Percentiles rank a stretch among this genome's conserved stretches.
phyloP scores from a whole-genome alignment of 352 stramenopile genomes.

The Phytophthora aleatoria region DNA sequence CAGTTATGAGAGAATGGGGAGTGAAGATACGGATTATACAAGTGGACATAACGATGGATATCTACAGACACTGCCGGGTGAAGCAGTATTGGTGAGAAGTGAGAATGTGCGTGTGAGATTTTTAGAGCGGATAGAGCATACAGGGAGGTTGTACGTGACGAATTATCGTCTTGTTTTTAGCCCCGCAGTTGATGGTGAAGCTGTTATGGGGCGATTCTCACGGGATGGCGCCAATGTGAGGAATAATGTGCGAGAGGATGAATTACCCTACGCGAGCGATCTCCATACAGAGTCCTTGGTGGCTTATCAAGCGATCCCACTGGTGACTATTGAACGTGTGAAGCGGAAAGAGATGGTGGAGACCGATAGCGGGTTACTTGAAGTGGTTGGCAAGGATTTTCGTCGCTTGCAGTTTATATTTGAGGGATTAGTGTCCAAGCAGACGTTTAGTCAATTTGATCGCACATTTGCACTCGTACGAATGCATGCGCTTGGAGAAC shows the following conservation, averaged over 20 bases:
- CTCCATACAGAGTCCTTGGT: constrained; percentile 41
- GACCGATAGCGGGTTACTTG: constrained; percentile 70
- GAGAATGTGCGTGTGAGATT: constrained; percentile 67
- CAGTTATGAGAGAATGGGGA: constrained; percentile 26
- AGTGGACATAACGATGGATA: constrained; percentile 15
- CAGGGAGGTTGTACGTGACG: constrained; percentile 74
- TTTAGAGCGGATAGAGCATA: constrained; percentile 51
- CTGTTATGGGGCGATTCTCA: constrained; percentile 16
- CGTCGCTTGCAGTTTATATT: constrained; percentile 80
- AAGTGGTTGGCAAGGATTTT: constrained; percentile 84
- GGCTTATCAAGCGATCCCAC: constrained; percentile 73
- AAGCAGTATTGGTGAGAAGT: constrained; percentile 66
- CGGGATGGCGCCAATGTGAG: constrained; percentile 31
- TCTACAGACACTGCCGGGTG: constrained; percentile 67
- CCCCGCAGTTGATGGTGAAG: constrained; percentile 29
- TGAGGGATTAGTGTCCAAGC: constrained; percentile 71
- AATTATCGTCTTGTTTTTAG: constrained; percentile 86
- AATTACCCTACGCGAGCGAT: constrained; percentile 51
- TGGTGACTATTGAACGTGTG: constrained; percentile 72
- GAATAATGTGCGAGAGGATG: constrained; percentile 44
- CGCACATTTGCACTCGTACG: constrained; percentile 62
- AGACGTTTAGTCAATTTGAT: constrained; percentile 83
- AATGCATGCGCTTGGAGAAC: constrained; percentile 66
- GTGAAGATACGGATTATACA: constrained; percentile 38
- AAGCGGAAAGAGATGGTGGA: constrained; percentile 82